phyloP scores from a whole-genome alignment of 1,139 yeast species.

The Pichia terricola region DNA sequence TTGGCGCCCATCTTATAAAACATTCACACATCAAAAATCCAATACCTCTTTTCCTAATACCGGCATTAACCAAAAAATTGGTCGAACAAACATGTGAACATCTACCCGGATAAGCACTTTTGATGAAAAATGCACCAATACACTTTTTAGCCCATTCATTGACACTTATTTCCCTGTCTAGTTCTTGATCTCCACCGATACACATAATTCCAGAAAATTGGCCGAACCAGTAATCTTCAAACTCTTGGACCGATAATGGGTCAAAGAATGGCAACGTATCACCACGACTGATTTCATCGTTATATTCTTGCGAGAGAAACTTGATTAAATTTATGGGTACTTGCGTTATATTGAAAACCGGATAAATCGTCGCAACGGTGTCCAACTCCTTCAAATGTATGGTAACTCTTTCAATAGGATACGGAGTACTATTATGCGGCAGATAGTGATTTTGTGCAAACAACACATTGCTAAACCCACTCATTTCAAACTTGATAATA shows the following conservation, averaged over 20 bases:
- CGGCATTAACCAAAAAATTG: constrained; percentile 81
- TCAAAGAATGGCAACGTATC: constrained; percentile 82
- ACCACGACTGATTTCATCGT: constrained; percentile 85
- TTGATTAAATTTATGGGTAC: constrained; percentile 73
- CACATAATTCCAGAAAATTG: constrained; percentile 83
- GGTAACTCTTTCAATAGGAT: constrained; percentile 32
- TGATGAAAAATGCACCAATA: constrained; percentile 72
- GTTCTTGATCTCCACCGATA: constrained; percentile 56
- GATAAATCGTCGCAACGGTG: constrained; percentile 87
- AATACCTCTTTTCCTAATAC: constrained; percentile 86
- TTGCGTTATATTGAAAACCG: constrained; percentile 52
- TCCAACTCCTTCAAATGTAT: constrained; percentile 79
- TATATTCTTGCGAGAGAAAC: constrained; percentile 83
- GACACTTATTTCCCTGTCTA: constrained; percentile 31
- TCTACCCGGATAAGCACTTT: constrained; percentile 88
- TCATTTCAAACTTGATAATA: constrained; percentile 12
- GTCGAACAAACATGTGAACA: constrained; percentile 92
- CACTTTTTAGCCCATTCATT: constrained; percentile 88
- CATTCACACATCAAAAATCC: constrained; percentile 80
- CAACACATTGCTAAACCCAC: constrained; percentile 23
- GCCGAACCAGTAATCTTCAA: constrained; percentile 79
- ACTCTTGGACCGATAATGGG: constrained; percentile 61
- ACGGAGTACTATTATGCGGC: constrained; percentile 21
- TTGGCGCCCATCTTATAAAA: constrained; percentile 83
- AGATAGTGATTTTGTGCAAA: constrained; percentile 22